These are phyloP conservation scores for Solanum tarijense DNA, from an alignment of 257 asterid genomes.

Conservation along the genomic window DNA sequence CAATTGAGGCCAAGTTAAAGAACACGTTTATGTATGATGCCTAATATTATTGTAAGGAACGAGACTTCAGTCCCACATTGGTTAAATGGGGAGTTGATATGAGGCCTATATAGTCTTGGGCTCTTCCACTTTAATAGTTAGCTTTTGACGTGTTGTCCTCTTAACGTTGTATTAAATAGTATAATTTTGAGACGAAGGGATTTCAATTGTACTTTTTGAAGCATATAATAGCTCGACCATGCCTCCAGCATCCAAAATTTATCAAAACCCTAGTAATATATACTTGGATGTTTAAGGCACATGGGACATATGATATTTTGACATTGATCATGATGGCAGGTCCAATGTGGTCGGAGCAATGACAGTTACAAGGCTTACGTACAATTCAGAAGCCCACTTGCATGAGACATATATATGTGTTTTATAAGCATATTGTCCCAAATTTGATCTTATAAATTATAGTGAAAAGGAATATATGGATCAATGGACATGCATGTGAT, in stretches of 20 bases:
- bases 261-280: neutral
- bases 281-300: neutral
- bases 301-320: neutral
- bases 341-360: neutral
- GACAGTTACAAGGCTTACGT: conserved; percentile 7
- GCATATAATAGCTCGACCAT: neutral
- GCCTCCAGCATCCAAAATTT: neutral
- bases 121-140: neutral
- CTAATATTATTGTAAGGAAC: neutral
- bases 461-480: neutral
- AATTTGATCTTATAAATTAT: neutral
- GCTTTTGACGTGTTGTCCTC: neutral
- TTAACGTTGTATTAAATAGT: no score
- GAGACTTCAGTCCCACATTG: neutral
- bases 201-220: neutral
- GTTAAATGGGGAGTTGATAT: neutral
- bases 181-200: neutral
- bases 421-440: neutral
- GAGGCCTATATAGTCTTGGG: neutral
- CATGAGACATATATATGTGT: neutral
- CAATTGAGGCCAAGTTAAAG: no score
- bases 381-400: conserved; percentile 1
- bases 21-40: no score
- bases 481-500: neutral
- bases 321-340: neutral